Conservation (phyloP, 2,329 filamentous ascomycete species). For the Tolypocladium guangdongense region DNA sequence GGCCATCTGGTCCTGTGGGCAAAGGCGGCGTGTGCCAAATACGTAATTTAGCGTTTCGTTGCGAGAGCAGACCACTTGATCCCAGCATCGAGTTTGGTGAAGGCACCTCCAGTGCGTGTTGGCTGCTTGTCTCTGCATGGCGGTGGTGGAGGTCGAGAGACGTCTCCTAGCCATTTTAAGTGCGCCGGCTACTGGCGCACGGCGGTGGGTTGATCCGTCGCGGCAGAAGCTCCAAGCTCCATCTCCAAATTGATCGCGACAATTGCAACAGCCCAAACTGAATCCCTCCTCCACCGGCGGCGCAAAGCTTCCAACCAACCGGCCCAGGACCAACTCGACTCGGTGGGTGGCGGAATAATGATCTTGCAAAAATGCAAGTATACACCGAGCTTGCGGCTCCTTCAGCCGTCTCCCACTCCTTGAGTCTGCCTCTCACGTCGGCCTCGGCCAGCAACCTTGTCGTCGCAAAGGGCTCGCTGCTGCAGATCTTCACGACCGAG, state of each 20-base stretch:
- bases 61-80: too few relatives aligned
- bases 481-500: conserved; percentile 79
- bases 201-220: conserved; percentile 11
- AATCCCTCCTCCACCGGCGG: background rate
- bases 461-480: conserved; percentile 81
- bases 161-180: too few relatives aligned
- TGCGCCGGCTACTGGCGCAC: conserved; percentile 1
- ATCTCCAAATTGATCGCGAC: background rate
- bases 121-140: too few relatives aligned
- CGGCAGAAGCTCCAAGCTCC: background rate
- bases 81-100: too few relatives aligned
- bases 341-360: conserved; percentile 19
- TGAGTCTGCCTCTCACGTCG: conserved; percentile 68
- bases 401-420: conserved; percentile 83
- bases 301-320: background rate
- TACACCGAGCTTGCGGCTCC: conserved; percentile 93
- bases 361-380: conserved; percentile 66
- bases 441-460: conserved; percentile 72
- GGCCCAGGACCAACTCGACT: conserved; percentile 7
- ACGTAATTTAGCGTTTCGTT: too few relatives aligned
- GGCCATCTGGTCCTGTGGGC: too few relatives aligned
- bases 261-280: background rate
- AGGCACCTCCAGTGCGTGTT: too few relatives aligned
- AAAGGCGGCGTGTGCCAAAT: too few relatives aligned
- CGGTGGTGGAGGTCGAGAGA: too few relatives aligned